phyloP scores from a whole-genome alignment of 768 basidiomycete species.

The Pholiota conissans region DNA sequence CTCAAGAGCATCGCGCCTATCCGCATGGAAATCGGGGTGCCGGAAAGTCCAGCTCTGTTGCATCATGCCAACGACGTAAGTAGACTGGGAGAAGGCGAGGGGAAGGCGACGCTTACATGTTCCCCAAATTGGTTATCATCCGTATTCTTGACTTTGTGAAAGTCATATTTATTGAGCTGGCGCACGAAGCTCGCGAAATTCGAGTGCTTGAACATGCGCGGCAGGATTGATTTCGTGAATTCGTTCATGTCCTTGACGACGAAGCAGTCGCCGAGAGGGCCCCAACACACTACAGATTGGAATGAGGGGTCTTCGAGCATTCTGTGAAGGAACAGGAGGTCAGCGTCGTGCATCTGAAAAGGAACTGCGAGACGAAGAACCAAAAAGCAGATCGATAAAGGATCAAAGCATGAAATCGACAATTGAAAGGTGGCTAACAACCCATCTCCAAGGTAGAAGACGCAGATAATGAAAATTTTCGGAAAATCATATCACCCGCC shows the following conservation, averaged over 20 bases:
- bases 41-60: slow-evolving; percentile 55
- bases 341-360: no score
- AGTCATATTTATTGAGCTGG: slow-evolving; percentile 95
- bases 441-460: no score
- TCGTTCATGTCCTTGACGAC: slow-evolving; percentile 98
- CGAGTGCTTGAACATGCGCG: slow-evolving; percentile 92
- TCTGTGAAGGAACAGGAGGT: slow-evolving; percentile 50
- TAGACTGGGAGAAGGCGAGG: background rate
- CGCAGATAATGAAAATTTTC: no score
- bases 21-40: slow-evolving; percentile 60
- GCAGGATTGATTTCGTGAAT: slow-evolving; percentile 88
- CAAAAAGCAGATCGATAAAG: no score
- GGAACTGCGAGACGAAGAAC: no score
- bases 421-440: no score
- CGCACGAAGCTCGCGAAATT: slow-evolving; percentile 93
- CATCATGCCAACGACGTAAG: background rate
- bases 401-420: no score
- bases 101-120: slow-evolving; percentile 41
- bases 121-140: slow-evolving; percentile 75
- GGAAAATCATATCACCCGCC: no score
- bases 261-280: slow-evolving; percentile 82
- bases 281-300: slow-evolving; percentile 79
- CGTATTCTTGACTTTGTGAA: slow-evolving; percentile 92
- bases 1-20: slow-evolving; percentile 53
- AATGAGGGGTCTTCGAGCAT: slow-evolving; percentile 86